Evolutionary conservation across 768 basidiomycete genomes (phyloP), one percentile per base, ranked within the genome.

Genomic region (Lactifluus rugatus): DNA sequence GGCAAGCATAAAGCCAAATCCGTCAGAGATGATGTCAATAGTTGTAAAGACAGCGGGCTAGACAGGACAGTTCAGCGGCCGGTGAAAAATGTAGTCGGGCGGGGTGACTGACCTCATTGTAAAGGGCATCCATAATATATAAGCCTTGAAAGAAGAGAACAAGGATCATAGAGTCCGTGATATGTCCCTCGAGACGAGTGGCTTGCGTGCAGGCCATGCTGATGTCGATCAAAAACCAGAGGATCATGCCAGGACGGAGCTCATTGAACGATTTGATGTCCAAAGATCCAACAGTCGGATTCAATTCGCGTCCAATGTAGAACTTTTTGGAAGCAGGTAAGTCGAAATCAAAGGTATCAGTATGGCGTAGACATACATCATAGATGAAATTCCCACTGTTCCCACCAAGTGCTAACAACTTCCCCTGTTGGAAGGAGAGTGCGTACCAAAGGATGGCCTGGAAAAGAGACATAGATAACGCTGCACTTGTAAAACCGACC

Each of bases 11-110:
- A 93, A 97, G 7, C 96, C 96, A 66, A 98, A 97, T 11, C 96
- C 96, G 66, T 99, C 96, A 11, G 89, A 89, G 3, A 87, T 94
- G 68, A 99, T 94, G 67, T 99, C 96, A 90, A 99, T 99, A 3
- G 88, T 93, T 1, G 91, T 94, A 57, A 98, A 78, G 63, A 99
- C 79, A 10, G 89, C 87, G 2, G 89, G 80, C 91, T 96, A 63
- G 7, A n/a, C 2, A 9, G 7, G 50, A 13, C 9, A 10, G 34
- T 42, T 44, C n/a, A 57, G 36, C 13, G 16, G 49, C n/a, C n/a
- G 7, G n/a, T 2, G 3, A 41, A 3, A 5, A 2, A 21, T n/a
- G 11, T 3, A 5, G n/a, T 28, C 1, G 9, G 31, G 48, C 37
- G 17, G 23, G 17, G 34, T 11, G 6, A 65, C 76, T 39, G 46